These are phyloP conservation scores for Symbiodinium pilosum DNA, from an alignment of 73 alveolate genomes.

Conservation along the genomic window DNA sequence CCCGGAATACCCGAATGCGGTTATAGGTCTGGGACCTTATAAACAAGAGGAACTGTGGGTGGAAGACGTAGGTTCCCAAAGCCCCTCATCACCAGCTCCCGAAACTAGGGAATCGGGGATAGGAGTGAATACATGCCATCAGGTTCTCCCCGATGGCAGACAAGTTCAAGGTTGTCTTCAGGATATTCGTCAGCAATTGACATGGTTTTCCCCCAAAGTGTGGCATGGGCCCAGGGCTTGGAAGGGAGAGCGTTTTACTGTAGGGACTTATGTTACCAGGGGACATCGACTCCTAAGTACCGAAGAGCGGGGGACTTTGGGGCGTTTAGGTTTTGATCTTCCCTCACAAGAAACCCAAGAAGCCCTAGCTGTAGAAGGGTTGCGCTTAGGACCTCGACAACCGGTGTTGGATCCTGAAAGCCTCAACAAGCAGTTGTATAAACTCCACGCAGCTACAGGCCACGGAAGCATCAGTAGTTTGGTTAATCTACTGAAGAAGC, in stretches of 20 bases:
- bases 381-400: too few relatives aligned
- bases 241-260: background rate
- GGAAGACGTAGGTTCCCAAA: background rate
- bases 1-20: background rate
- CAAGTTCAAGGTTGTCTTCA: too few relatives aligned
- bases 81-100: too few relatives aligned
- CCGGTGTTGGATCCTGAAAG: too few relatives aligned
- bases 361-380: too few relatives aligned
- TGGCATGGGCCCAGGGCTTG: background rate
- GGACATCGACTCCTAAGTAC: too few relatives aligned
- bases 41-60: background rate
- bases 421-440: background rate
- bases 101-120: background rate
- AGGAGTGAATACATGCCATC: too few relatives aligned
- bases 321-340: too few relatives aligned
- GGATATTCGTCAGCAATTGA: too few relatives aligned
- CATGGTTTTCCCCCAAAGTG: background rate
- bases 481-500: background rate
- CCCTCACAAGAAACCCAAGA: too few relatives aligned
- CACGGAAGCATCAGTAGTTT: background rate
- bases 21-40: background rate
- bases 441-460: background rate
- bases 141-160: too few relatives aligned
- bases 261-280: background rate
- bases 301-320: too few relatives aligned